Base-by-base conservation (phyloP, 164 flowering plant species). In the Kingdonia uniflora region DNA sequence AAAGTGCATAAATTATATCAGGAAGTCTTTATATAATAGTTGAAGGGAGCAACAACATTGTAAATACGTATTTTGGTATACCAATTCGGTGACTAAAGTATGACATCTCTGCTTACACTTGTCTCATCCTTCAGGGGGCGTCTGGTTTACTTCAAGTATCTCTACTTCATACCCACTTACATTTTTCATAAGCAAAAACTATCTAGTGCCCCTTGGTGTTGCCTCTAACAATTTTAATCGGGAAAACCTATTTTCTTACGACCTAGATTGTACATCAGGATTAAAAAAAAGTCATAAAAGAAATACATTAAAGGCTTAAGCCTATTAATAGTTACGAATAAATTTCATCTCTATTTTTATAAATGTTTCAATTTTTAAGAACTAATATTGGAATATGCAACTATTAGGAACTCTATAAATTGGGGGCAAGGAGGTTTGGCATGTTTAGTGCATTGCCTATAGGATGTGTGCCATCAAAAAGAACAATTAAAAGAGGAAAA, bases 31-130 rank as follows among this genome's bases (percentile, higher is more conserved):
- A 37, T 51, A 0, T 76, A 0, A 61, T 85, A 19, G 75, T 71
- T 0, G 69, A 74, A 0, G 84, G 86, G 16, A 81, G 79, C 49
- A 65, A 87, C 20, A 96, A 91, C 63, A 56, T 90, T 29, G 76
- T 72, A 13, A 76, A 68, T 44, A 81, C 82, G 1, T 87, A 78
- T 54, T 87, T 70, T 42, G 16, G 21, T 8, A 17, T 51, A 0
- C 74, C 61, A 0, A 14, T 60, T 1, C 58, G 84, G 24, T 53
- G 58, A 38, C 0, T 2, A 0, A 55, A 77, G 0, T 87, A 77
- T 44, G 79, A 80, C 51, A 24, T 82, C 8, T 42, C 68, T 16
- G 61, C 79, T n/a, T 90, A 86, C 48, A 57, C 80, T 0, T 68
- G 69, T 49, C 62, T 86, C 21, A 25, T 86, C 62, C 67, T 69